Conservation (phyloP, 177 flowering plant genomes). For the Tripterygium wilfordii region DNA sequence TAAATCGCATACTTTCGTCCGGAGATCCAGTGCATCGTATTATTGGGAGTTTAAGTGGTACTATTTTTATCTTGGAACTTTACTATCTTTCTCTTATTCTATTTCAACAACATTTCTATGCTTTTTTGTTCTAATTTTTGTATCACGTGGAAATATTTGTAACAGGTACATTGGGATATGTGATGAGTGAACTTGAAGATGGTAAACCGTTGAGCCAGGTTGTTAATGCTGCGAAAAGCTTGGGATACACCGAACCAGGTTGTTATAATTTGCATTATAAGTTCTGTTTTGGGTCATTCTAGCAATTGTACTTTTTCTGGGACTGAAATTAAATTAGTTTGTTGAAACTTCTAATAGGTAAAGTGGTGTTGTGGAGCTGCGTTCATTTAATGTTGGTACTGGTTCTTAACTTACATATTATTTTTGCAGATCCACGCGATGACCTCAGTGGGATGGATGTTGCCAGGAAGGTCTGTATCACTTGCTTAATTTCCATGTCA, state of each 20-base stretch:
- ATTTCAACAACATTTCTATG: neutral
- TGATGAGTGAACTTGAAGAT: slow-evolving; percentile 89
- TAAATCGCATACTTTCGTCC: slow-evolving; percentile 69
- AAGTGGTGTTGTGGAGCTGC: neutral
- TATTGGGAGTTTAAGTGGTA: slow-evolving; percentile 93
- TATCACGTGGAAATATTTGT: slow-evolving; percentile 7
- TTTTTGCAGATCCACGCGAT: slow-evolving; percentile 85
- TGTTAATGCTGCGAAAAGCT: slow-evolving; percentile 67
- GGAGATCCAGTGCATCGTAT: slow-evolving; percentile 69
- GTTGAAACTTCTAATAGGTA: neutral
- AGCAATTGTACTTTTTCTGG: neutral
- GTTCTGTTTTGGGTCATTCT: neutral
- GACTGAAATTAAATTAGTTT: neutral
- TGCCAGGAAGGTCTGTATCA: slow-evolving; percentile 76
- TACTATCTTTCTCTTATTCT: neutral
- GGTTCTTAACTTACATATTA: slow-evolving; percentile 3
- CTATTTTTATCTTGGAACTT: neutral
- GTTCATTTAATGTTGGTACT: neutral
- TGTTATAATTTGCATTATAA: slow-evolving; percentile 1
- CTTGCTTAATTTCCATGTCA: neutral
- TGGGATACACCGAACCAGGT: slow-evolving; percentile 98
- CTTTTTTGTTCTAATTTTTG: neutral
- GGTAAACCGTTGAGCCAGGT: slow-evolving; percentile 86
- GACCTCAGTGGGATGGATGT: slow-evolving; percentile 98
- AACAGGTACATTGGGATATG: slow-evolving; percentile 84